phyloP scores from a whole-genome alignment of 768 basidiomycete species.

The Crassisporium funariophilum region DNA sequence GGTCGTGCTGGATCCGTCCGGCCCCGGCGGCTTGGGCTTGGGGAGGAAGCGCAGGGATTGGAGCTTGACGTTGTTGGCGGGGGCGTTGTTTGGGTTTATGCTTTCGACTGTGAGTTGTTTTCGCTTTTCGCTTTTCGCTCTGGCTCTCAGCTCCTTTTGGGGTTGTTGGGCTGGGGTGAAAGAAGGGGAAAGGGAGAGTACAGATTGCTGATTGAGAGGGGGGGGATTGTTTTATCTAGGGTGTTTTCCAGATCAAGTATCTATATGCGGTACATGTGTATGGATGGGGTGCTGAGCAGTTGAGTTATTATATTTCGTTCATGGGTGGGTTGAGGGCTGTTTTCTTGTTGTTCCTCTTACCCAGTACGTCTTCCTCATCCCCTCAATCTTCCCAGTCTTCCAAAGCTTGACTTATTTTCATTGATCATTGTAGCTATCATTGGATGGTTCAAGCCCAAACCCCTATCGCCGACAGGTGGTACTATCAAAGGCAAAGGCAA shows the following conservation, averaged over 20 bases:
- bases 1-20: constrained; percentile 41
- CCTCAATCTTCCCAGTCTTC: background rate
- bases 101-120: constrained; percentile 61
- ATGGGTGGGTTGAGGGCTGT: constrained; percentile 63
- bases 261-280: constrained; percentile 77
- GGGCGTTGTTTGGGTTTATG: constrained; percentile 60
- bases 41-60: constrained; percentile 61
- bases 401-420: background rate
- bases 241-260: constrained; percentile 81
- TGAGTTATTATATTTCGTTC: constrained; percentile 78
- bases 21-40: too few relatives aligned
- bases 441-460: constrained; percentile 54
- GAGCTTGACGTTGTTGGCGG: constrained; percentile 74
- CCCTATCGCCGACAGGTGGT: constrained; percentile 14
- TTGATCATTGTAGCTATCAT: constrained; percentile 51
- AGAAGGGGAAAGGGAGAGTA: too few relatives aligned
- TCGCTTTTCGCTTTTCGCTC: background rate
- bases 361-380: constrained; percentile 30
- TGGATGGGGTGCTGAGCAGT: constrained; percentile 68
- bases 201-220: too few relatives aligned
- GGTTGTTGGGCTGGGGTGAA: too few relatives aligned
- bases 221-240: constrained; percentile 40
- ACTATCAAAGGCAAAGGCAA: constrained; percentile 14
- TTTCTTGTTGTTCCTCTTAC: constrained; percentile 54
- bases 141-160: too few relatives aligned